Conservation (phyloP, 345 rosid species). For the Carallia brachiata region DNA sequence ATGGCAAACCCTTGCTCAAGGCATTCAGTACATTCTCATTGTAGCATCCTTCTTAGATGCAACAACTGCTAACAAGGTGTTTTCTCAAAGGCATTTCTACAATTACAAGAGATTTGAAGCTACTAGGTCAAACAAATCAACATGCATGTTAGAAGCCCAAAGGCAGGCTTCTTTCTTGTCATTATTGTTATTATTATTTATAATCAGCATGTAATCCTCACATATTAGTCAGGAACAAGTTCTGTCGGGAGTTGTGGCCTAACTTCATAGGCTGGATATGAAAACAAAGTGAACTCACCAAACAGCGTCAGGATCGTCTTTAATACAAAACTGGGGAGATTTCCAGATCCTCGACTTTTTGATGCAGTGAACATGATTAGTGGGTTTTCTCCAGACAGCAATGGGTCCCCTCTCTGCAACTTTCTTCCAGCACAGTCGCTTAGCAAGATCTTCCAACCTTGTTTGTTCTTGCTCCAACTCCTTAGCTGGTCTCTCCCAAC, state of each 20-base stretch:
- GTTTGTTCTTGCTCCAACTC: conserved; percentile 51
- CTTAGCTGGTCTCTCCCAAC: conserved; percentile 40
- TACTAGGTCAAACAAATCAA: too few relatives aligned
- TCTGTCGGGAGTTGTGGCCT: neutral
- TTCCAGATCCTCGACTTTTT: conserved; percentile 33
- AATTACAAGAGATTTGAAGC: neutral
- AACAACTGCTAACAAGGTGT: neutral
- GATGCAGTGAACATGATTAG: conserved; percentile 54
- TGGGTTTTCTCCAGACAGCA: conserved; percentile 69
- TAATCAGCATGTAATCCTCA: neutral
- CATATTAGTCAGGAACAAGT: neutral
- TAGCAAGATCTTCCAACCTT: conserved; percentile 48
- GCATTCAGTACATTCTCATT: neutral
- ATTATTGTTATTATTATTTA: too few relatives aligned
- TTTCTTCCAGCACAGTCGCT: conserved; percentile 67
- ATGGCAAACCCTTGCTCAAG: neutral
- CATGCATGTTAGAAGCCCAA: neutral
- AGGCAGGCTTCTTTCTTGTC: neutral
- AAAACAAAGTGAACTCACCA: conserved; percentile 41
- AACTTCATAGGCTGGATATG: conserved; percentile 1
- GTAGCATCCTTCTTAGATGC: neutral
- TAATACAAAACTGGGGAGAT: conserved; percentile 41
- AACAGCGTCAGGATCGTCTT: conserved; percentile 42
- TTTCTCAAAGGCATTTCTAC: neutral
- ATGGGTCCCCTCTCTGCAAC: conserved; percentile 46